These are phyloP conservation scores for Prunus mume DNA, from an alignment of 306 rosid genomes.

Conservation along the genomic window DNA sequence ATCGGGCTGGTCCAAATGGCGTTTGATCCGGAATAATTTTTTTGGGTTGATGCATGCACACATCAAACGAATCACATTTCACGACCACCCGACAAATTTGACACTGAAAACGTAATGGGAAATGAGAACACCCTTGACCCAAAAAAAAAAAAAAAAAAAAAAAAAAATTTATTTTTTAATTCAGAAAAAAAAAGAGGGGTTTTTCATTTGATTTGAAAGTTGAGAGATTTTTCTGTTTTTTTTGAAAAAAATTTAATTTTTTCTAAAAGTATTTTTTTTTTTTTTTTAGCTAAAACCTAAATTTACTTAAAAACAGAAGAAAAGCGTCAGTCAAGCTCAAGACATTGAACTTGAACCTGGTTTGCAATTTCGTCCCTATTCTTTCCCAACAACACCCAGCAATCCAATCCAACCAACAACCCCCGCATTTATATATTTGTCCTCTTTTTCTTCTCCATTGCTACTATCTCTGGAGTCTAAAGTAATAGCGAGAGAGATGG, in stretches of 20 bases:
- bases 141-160: no score
- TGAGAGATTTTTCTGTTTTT: no score
- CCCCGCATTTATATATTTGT: not conserved
- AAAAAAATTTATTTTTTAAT: no score
- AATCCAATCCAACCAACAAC: not conserved
- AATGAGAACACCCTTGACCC: not conserved
- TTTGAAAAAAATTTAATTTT: no score
- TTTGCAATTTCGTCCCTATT: not conserved
- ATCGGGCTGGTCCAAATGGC: no score
- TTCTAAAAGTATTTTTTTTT: no score
- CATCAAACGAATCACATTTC: no score
- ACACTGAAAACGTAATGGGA: not conserved
- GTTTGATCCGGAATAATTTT: no score
- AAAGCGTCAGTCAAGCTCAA: no score
- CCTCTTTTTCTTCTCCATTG: not conserved
- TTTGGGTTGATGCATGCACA: not conserved
- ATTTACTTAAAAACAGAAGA: not conserved
- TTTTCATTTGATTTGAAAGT: no score
- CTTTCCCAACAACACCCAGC: not conserved
- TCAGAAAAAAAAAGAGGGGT: no score
- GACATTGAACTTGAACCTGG: not conserved
- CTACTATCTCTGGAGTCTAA: not conserved
- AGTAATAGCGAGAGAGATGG: conserved; percentile 21
- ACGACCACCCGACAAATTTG: not conserved
- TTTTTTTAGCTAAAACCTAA: no score